Conservation (phyloP, 2,329 filamentous ascomycete species). For the Penicillium sp. region DNA sequence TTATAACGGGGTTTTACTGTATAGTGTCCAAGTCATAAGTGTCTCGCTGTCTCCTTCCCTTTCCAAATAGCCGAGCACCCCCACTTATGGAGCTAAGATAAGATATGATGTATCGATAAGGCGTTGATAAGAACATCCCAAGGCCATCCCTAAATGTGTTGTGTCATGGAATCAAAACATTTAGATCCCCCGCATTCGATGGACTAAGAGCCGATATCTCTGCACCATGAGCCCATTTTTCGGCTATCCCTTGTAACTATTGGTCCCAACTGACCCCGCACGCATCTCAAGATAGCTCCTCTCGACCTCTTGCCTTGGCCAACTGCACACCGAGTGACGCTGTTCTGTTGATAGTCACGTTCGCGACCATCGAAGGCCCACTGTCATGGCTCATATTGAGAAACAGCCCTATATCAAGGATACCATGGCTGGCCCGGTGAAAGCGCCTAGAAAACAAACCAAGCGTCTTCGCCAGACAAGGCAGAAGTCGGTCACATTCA, state of each 20-base stretch:
- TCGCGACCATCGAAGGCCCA: neutral
- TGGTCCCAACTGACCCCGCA: neutral
- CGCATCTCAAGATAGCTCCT: neutral
- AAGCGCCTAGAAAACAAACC: neutral
- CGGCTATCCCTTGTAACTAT: neutral
- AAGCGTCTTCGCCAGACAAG: neutral
- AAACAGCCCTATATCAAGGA: neutral
- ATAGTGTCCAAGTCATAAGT: too few relatives aligned
- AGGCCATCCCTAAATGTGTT: neutral
- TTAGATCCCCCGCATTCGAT: neutral
- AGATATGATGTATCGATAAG: neutral
- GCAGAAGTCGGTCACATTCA: conserved; percentile 1
- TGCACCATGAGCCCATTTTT: neutral
- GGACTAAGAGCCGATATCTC: neutral
- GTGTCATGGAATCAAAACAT: neutral
- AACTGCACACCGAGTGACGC: neutral
- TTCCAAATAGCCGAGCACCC: neutral
- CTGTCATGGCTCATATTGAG: neutral
- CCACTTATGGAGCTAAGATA: neutral
- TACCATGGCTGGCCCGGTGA: neutral
- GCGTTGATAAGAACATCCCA: neutral
- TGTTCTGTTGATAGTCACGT: neutral
- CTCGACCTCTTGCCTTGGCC: neutral
- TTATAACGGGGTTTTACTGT: too few relatives aligned
- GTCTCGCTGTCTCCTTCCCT: neutral